Base-by-base conservation (phyloP, 2,329 filamentous ascomycete genomes). In the Aspergillus luchuensis region DNA sequence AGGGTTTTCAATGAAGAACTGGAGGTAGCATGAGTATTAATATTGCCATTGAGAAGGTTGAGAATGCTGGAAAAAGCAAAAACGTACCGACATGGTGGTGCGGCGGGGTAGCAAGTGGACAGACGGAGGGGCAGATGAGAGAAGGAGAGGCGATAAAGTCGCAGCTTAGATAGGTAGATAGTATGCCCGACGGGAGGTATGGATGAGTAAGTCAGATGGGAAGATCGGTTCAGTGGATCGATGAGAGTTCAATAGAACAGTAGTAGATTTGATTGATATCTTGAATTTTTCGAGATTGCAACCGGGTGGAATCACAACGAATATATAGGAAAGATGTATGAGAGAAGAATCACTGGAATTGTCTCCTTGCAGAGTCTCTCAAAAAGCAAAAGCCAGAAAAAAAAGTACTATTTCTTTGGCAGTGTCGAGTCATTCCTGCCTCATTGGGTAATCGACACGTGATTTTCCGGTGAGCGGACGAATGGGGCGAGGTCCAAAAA, bases 1-100 rank as follows among this genome's bases (percentile, higher is more conserved):
- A 69, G 89, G 87, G 77, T 94, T 93, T 73, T 90, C 84, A 69
- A 91, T 90, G 80, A 87, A 91, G 84, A 91, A 92, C 84, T 88
- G 68, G 8, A 43, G 8, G 10, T 19, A 57, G 56, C 30, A 50
- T 62, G 54, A 45, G 17, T 43, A 48, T 65, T 33, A 65, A 64
- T 38, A 49, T 38, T 33, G 25, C 28, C 48, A 55, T 38, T 67
- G 51, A 66, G 61, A 48, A 63, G 23, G 43, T 58, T 39, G 15
- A 33, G n/a, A 23, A 51, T 43, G 41, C 38, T 15, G 38, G 6
- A 50, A 30, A 4, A 30, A 50, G 55, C 39, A 49, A 49, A 50
- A 55, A 74, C 73, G 74, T 66, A 75, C 73, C 61, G 73, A 73
- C 73, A 76, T 76, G 62, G 60, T 61, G 39, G 19, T 36, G 43